A percentile compares a stretch with the other conserved stretches of the same genome.
Conservation (phyloP, 129 eudicot species). For the Solidago caesia region DNA sequence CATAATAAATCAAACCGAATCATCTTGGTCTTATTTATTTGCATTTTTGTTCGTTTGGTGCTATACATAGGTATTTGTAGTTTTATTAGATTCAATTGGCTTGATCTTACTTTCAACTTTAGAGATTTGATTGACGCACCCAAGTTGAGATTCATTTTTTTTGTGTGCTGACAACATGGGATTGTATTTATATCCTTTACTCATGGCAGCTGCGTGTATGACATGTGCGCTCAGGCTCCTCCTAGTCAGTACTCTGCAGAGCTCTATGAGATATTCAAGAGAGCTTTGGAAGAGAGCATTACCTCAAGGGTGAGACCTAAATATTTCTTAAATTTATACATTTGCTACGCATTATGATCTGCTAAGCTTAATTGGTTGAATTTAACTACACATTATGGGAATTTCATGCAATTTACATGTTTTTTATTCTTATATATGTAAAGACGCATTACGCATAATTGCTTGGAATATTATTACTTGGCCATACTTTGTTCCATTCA, state of each 20-base stretch:
- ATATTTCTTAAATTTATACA: background rate
- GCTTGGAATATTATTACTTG: too few relatives aligned
- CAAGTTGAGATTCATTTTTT: background rate
- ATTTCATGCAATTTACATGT: background rate
- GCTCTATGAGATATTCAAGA: conserved; percentile 39
- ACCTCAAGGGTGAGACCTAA: conserved; percentile 34
- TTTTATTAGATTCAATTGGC: background rate
- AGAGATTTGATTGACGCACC: background rate
- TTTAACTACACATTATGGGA: background rate
- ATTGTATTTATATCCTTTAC: conserved; percentile 34
- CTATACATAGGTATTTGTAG: background rate
- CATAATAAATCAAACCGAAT: too few relatives aligned
- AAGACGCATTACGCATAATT: too few relatives aligned
- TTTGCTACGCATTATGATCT: too few relatives aligned
- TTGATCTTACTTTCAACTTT: background rate
- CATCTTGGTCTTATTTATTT: too few relatives aligned
- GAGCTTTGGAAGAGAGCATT: conserved; percentile 48
- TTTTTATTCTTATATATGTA: too few relatives aligned
- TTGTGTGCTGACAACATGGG: too few relatives aligned
- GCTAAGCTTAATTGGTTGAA: too few relatives aligned
- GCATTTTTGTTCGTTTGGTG: background rate
- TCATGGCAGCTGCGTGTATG: conserved; percentile 51
- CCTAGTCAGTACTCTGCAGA: conserved; percentile 36
- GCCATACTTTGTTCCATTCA: too few relatives aligned
- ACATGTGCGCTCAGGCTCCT: conserved; percentile 47